phyloP scores from a whole-genome alignment of 148 eudicot species.

The Cornus kousa region DNA sequence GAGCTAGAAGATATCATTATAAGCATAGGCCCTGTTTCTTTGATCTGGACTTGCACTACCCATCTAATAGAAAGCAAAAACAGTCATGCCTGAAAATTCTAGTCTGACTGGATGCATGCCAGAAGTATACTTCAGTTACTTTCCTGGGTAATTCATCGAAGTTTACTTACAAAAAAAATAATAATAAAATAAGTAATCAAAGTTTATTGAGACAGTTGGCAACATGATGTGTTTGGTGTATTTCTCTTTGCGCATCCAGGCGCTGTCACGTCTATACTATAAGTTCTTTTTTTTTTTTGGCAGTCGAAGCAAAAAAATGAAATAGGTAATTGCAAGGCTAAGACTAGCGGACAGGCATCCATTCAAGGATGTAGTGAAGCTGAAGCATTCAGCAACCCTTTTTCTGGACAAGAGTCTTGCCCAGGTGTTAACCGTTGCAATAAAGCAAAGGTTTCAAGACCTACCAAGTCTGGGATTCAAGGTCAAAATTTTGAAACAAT shows the following conservation, averaged over 20 bases:
- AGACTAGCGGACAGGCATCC: background rate
- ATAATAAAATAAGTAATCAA: background rate
- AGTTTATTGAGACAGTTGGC: background rate
- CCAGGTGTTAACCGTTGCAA: too few relatives aligned
- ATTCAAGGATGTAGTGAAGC: slow-evolving; percentile 5
- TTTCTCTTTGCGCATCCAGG: background rate
- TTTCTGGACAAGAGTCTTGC: too few relatives aligned
- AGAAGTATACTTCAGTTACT: background rate
- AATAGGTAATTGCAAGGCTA: slow-evolving; percentile 2
- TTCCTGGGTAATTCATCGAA: background rate
- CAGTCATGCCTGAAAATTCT: background rate
- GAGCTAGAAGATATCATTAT: too few relatives aligned
- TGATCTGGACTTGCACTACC: slow-evolving; percentile 4
- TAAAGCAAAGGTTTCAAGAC: background rate
- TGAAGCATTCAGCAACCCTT: slow-evolving; percentile 9
- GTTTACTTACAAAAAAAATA: background rate
- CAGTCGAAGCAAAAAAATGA: slow-evolving; percentile 16
- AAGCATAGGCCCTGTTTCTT: background rate
- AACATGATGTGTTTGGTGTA: background rate
- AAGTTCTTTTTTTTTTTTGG: background rate
- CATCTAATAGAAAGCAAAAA: background rate
- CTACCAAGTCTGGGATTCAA: slow-evolving; percentile 16
- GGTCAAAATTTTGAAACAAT: slow-evolving; percentile 22
- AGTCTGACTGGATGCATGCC: background rate
- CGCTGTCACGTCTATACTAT: slow-evolving; percentile 4